Evolutionary conservation across 305 asterid species (phyloP).

Genomic region (Rubia occidens): DNA sequence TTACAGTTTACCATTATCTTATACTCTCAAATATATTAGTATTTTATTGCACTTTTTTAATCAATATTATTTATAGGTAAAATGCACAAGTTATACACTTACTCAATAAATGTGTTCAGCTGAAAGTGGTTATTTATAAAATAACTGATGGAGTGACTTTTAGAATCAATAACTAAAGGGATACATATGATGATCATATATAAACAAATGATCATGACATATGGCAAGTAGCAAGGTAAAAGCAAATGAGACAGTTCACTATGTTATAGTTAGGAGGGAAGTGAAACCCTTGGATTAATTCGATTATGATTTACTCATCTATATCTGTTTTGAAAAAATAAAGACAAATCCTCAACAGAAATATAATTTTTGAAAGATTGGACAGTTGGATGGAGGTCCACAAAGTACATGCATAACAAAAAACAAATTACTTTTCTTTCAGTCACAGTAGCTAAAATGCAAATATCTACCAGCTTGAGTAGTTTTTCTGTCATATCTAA

Average conservation of each 20-base stretch:
- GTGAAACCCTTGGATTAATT: neutral
- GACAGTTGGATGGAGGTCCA: constrained; percentile 3
- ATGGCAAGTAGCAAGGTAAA: neutral
- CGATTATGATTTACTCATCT: neutral
- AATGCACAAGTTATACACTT: neutral
- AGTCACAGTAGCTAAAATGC: neutral
- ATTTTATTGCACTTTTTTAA: neutral
- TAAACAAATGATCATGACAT: neutral
- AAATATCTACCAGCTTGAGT: neutral
- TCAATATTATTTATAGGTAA: neutral
- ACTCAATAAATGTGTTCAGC: neutral
- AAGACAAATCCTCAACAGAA: neutral
- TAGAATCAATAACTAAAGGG: neutral
- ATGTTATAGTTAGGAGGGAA: constrained; percentile 1
- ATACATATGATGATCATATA: neutral
- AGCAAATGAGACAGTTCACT: neutral
- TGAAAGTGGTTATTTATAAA: neutral
- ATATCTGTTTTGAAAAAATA: neutral
- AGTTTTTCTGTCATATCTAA: neutral
- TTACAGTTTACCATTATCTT: neutral
- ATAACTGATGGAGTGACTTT: neutral
- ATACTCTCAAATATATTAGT: neutral
- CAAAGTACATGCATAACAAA: neutral
- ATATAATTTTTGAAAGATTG: neutral
- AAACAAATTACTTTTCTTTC: neutral